Evolutionary conservation across 345 rosid species (phyloP).

Genomic region (Diplotaxis tenuifolia): DNA sequence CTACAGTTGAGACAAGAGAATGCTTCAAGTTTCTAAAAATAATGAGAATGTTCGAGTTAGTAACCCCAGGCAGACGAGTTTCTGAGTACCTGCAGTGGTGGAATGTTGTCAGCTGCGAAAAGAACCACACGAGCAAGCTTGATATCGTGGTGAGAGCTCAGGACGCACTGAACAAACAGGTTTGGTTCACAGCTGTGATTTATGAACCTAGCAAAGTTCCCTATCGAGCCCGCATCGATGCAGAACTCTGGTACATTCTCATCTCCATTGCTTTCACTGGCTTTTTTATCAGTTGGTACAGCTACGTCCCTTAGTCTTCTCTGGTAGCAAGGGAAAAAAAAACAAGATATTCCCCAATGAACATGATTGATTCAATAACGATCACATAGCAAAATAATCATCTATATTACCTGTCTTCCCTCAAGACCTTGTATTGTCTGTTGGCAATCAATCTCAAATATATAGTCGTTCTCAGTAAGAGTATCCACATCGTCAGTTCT

Average conservation of each 20-base stretch:
- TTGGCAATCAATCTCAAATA: constrained; percentile 91
- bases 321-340: constrained; percentile 42
- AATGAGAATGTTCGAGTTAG: not conserved
- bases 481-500: constrained; percentile 72
- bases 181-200: constrained; percentile 97
- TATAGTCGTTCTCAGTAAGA: constrained; percentile 64
- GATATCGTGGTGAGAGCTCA: constrained; percentile 76
- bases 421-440: constrained; percentile 88
- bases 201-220: constrained; percentile 86
- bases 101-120: constrained; percentile 93
- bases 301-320: constrained; percentile 58
- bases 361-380: constrained; percentile 5
- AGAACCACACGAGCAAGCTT: constrained; percentile 84
- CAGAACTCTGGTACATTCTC: constrained; percentile 79
- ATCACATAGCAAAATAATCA: constrained; percentile 3
- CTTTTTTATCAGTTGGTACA: constrained; percentile 28
- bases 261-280: constrained; percentile 41
- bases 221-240: constrained; percentile 80
- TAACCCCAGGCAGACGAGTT: not conserved
- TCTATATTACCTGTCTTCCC: constrained; percentile 69
- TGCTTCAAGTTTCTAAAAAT: not conserved
- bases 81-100: constrained; percentile 73
- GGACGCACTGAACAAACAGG: constrained; percentile 81
- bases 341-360: not conserved
- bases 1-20: constrained; percentile 37